Evolutionary conservation across 2,329 filamentous ascomycete genomes (phyloP), one percentile per base, ranked within the genome.

Genomic region (Aureobasidium musti): DNA sequence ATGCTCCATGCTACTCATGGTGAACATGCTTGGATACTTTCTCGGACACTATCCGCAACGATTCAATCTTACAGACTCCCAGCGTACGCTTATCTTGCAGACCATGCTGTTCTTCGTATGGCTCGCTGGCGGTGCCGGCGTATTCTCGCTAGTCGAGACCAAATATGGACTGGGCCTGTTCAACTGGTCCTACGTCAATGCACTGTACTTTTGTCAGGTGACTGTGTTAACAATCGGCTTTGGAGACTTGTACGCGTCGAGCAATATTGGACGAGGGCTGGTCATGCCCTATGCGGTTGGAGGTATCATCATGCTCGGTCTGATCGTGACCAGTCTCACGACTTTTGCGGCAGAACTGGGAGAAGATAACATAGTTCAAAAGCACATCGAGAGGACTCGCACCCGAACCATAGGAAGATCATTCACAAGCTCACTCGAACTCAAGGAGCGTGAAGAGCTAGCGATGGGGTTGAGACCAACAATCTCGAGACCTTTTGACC

Each of bases 51-150:
- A 96, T 72, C 84, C 84, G 7, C 89, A 91, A 71, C 88, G 92
- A 72, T 97, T 97, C 71, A 81, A 84, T 4, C 82, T 97, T 28
- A 93, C 90, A 0, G 86, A 88, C 63, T 89, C 89, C 68, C 93
- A 97, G 76, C 86, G 93, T 11, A 97, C 91, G 0, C 80, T 97
- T 26, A 97, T 97, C 82, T 79, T 97, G 33, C 93, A 97, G 77
- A 96, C 92, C 1, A 96, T 96, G 77, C 81, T 90, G 65, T 91
- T 96, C 74, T 88, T 96, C 61, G 79, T 91, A 56, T 97, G 95
- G 81, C 80, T 97, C 0, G 87, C 91, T 0, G 78, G 92, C 2
- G 93, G 93, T 0, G 91, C 89, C 0, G 84, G 88, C 0, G 79
- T 96, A 0, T 97, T 95, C 73, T 86, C 87, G 6, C 81, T 80